Evolutionary conservation across 2,329 filamentous ascomycete species (phyloP).

Genomic region (Fusarium algeriense): DNA sequence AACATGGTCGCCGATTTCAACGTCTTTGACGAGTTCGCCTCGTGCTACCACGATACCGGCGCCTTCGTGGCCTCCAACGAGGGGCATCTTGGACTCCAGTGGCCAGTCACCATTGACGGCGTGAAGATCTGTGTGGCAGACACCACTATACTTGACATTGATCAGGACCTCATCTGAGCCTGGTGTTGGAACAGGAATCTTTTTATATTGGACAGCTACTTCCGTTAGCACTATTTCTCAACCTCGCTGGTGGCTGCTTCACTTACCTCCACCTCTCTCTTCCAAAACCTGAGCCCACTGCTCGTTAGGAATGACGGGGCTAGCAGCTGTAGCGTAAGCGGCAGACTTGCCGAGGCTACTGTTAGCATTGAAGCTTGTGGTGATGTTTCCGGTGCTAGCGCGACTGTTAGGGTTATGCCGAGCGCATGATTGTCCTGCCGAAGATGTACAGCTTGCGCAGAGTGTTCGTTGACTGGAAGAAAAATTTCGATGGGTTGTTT

Average conservation of each 20-base stretch:
- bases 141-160: slow-evolving; percentile 89
- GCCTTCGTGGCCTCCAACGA: slow-evolving; percentile 82
- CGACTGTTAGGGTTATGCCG: slow-evolving; percentile 28
- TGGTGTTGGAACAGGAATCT: slow-evolving; percentile 82
- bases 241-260: accelerated
- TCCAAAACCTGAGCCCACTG: slow-evolving; percentile 93
- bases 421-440: slow-evolving; percentile 27
- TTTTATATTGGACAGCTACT: slow-evolving; percentile 73
- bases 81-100: slow-evolving; percentile 78
- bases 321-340: slow-evolving; percentile 39
- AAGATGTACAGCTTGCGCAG: slow-evolving; percentile 29
- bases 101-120: slow-evolving; percentile 91
- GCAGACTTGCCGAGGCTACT: slow-evolving; percentile 31
- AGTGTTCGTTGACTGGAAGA: slow-evolving; percentile 29
- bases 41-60: slow-evolving; percentile 83
- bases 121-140: slow-evolving; percentile 84
- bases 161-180: slow-evolving; percentile 88
- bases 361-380: slow-evolving; percentile 10
- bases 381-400: slow-evolving; percentile 18
- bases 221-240: background rate
- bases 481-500: slow-evolving; percentile 25
- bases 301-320: slow-evolving; percentile 72
- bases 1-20: slow-evolving; percentile 83
- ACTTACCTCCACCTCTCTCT: slow-evolving; percentile 73
- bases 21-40: slow-evolving; percentile 79